phyloP scores from a whole-genome alignment of 2,329 filamentous ascomycete species.

The Aspergillus pseudonomiae region DNA sequence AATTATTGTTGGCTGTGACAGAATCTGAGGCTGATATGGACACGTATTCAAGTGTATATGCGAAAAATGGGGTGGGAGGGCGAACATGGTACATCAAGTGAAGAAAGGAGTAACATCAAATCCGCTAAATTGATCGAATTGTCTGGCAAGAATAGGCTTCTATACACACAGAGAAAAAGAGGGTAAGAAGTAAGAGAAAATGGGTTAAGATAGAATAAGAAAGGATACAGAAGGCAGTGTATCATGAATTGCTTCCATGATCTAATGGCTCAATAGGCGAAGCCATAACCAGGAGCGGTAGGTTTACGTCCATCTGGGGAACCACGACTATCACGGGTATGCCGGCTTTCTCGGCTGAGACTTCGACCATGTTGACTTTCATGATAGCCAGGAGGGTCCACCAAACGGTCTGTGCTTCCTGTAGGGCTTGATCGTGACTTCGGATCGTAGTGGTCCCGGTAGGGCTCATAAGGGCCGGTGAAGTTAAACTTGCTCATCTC shows the following conservation, averaged over 20 bases:
- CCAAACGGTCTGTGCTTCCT: slow-evolving; percentile 39
- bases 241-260: slow-evolving; percentile 7
- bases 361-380: slow-evolving; percentile 30
- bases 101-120: slow-evolving; percentile 7
- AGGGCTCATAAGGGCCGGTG: slow-evolving; percentile 44
- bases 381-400: slow-evolving; percentile 31
- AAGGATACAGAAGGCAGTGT: slow-evolving; percentile 7
- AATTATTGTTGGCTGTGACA: neutral
- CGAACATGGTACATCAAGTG: slow-evolving; percentile 6
- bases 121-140: slow-evolving; percentile 16
- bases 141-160: slow-evolving; percentile 5
- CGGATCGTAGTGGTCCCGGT: slow-evolving; percentile 34
- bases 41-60: neutral
- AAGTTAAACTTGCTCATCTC: slow-evolving; percentile 47
- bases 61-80: neutral
- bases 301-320: slow-evolving; percentile 37
- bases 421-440: slow-evolving; percentile 29
- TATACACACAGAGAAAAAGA: slow-evolving; percentile 6
- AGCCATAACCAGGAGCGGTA: slow-evolving; percentile 36
- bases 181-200: neutral
- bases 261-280: slow-evolving; percentile 32
- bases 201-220: slow-evolving; percentile 5
- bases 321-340: slow-evolving; percentile 29
- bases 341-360: slow-evolving; percentile 29
- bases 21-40: neutral